These are phyloP conservation scores for Clavariopsis aquatica DNA, from an alignment of 495 filamentous ascomycete species.

Conservation along the genomic window DNA sequence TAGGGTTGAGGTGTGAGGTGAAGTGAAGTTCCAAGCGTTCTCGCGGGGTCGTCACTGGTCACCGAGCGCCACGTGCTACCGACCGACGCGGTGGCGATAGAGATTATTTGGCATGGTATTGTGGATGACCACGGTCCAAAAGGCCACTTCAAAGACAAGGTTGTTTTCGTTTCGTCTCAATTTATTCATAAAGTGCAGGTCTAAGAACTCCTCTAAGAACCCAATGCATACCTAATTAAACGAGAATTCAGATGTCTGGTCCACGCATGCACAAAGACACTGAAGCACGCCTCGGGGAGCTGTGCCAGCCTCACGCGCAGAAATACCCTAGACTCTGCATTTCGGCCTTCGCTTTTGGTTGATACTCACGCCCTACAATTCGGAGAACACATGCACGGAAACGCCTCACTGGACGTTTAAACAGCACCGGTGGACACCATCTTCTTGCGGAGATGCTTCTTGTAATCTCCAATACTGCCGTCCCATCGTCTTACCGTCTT, in stretches of 20 bases:
- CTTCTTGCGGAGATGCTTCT: constrained; percentile 98
- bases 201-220: constrained; percentile 37
- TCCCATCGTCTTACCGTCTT: constrained; percentile 87
- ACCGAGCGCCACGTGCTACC: neutral
- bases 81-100: too few species aligned
- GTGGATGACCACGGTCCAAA: too few species aligned
- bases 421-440: constrained; percentile 71
- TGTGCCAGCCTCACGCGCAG: constrained; percentile 13
- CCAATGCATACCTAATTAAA: constrained; percentile 35
- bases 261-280: constrained; percentile 20
- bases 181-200: constrained; percentile 24
- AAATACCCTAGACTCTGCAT: constrained; percentile 6
- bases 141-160: too few species aligned
- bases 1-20: neutral
- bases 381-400: constrained; percentile 4
- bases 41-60: neutral
- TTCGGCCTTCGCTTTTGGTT: constrained; percentile 6
- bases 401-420: constrained; percentile 44
- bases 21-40: neutral
- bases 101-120: too few species aligned
- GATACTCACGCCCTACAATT: neutral
- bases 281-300: constrained; percentile 19
- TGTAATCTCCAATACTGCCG: constrained; percentile 88
- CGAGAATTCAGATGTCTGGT: constrained; percentile 28
- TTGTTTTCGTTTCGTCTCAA: neutral